phyloP scores from a whole-genome alignment of 495 filamentous ascomycete species.

The Mycothermus thermophilus region DNA sequence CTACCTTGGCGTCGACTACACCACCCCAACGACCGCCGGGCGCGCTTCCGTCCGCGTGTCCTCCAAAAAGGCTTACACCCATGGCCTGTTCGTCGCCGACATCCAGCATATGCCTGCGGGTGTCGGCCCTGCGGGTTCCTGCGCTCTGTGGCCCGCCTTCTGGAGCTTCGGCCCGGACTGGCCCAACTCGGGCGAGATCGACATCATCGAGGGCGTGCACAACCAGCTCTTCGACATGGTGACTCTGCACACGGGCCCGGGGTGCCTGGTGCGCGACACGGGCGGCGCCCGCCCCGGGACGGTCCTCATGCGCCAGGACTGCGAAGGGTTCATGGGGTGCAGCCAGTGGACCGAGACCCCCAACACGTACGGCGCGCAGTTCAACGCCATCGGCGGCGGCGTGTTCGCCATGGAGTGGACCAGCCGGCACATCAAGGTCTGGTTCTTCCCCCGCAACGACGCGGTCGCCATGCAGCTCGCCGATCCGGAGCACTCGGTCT shows the following conservation, averaged over 20 bases:
- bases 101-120: constrained; percentile 62
- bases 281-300: constrained; percentile 37
- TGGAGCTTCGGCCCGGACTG: constrained; percentile 67
- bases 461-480: constrained; percentile 22
- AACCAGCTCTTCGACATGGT: constrained; percentile 47
- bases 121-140: constrained; percentile 20
- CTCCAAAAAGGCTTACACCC: constrained; percentile 51
- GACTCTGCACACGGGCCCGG: constrained; percentile 57
- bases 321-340: constrained; percentile 39
- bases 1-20: constrained; percentile 43
- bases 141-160: constrained; percentile 48
- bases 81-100: constrained; percentile 61
- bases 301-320: constrained; percentile 31
- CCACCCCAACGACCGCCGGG: constrained; percentile 35
- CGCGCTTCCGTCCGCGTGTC: constrained; percentile 55
- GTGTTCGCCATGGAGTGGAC: constrained; percentile 73
- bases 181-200: constrained; percentile 74
- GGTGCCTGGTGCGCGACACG: constrained; percentile 42
- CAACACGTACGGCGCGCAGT: constrained; percentile 48
- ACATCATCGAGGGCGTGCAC: constrained; percentile 86
- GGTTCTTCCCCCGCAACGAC: constrained; percentile 55
- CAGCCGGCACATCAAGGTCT: constrained; percentile 50
- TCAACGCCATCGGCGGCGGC: constrained; percentile 62
- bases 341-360: constrained; percentile 27
- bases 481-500: too few species aligned